Evolutionary conservation across 495 filamentous ascomycete genomes (phyloP).

Genomic region (Tuber aestivum): DNA sequence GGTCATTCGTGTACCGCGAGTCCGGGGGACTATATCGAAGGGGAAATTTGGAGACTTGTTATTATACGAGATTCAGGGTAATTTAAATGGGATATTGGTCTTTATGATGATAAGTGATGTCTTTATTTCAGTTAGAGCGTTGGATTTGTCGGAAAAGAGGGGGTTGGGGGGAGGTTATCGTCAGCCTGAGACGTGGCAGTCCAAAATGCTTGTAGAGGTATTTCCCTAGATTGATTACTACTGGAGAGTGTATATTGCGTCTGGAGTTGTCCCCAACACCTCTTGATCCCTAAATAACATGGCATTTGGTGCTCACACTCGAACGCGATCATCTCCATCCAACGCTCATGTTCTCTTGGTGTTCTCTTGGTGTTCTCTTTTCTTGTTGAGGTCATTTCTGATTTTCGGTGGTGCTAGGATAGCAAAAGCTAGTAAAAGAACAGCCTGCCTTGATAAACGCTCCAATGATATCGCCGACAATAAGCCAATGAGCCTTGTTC

Average conservation of each 20-base stretch:
- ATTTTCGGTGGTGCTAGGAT: constrained; percentile 2
- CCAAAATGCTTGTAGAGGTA: neutral
- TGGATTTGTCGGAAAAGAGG: neutral
- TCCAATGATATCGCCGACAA: neutral
- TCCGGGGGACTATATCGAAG: neutral
- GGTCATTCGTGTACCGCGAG: neutral
- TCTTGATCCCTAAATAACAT: neutral
- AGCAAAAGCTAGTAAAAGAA: neutral
- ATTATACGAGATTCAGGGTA: neutral
- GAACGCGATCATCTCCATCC: neutral
- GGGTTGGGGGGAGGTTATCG: neutral
- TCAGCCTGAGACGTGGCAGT: constrained; percentile 1
- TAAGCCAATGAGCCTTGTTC: neutral
- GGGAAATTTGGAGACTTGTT: neutral
- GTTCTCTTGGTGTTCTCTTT: neutral
- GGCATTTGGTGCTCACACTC: neutral
- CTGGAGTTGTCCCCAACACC: neutral
- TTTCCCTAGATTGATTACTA: neutral
- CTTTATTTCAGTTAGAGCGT: neutral
- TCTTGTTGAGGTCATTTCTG: neutral
- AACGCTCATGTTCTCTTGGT: neutral
- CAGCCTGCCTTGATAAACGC: neutral
- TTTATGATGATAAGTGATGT: neutral
- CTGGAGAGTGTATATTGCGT: neutral
- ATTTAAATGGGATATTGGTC: neutral